Evolutionary conservation across 1,139 yeast species (phyloP).

Genomic region (Candida freyschussii): DNA sequence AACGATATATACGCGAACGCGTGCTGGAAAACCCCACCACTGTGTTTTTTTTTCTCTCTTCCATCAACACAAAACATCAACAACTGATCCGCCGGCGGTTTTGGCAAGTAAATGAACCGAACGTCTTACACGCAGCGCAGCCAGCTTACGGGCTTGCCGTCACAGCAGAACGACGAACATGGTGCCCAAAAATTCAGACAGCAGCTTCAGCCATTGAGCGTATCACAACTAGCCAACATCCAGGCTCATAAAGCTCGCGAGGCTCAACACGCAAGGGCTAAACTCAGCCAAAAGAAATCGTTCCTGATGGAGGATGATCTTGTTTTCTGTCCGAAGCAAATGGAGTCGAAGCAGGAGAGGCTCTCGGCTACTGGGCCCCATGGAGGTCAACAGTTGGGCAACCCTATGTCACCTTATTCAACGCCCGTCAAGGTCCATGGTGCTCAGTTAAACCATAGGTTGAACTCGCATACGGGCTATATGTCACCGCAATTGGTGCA

Average conservation of each 20-base stretch:
- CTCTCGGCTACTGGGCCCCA: too few relatives aligned
- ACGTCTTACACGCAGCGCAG: too few relatives aligned
- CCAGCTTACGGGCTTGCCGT: too few relatives aligned
- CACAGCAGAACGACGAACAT: neutral
- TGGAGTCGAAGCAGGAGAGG: conserved; percentile 10
- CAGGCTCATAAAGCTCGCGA: conserved; percentile 28
- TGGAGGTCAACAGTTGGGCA: neutral
- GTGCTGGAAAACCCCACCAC: too few relatives aligned
- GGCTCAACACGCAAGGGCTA: conserved; percentile 32
- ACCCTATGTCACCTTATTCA: conserved; percentile 17
- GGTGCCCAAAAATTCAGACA: conserved; percentile 5
- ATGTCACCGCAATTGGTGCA: conserved; percentile 16
- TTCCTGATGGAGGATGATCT: conserved; percentile 67
- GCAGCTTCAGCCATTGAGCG: conserved; percentile 15
- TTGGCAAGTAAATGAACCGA: too few relatives aligned
- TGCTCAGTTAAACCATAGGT: conserved; percentile 6
- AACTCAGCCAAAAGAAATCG: conserved; percentile 60
- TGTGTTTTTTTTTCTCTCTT: too few relatives aligned
- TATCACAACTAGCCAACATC: conserved; percentile 13
- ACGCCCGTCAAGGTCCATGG: conserved; percentile 19
- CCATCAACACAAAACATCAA: too few relatives aligned
- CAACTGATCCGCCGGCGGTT: too few relatives aligned
- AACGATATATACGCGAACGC: too few relatives aligned
- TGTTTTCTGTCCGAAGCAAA: conserved; percentile 56
- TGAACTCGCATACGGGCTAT: conserved; percentile 2